Base-by-base conservation (phyloP, 2,329 filamentous ascomycete species). In the Fusarium siculi region DNA sequence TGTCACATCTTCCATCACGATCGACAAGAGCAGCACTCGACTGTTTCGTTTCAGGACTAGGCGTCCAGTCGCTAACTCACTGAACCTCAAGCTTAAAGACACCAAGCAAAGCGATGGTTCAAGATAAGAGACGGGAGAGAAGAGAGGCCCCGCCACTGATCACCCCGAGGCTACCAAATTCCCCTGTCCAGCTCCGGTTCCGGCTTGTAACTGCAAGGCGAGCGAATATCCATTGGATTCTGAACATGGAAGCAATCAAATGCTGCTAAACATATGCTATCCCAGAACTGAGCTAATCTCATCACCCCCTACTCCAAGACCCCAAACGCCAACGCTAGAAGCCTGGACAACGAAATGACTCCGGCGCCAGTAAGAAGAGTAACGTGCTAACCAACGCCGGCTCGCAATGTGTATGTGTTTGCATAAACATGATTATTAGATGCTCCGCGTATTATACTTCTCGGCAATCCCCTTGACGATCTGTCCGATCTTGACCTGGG, bases 291-390 rank as follows among this genome's bases (percentile, higher is more conserved):
- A 53, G 56, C 57, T 40, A 49, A 55, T 54, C 52, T 58, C 36
- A 40, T 61, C 36, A 53, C 44, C 46, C 34, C 54, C 57, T 63
- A 54, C 53, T 66, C 58, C 66, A 73, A 61, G 53, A 71, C 76
- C 76, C 75, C 54, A 74, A 78, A 77, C 76, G 73, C 76, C 76
- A 70, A 78, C 76, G 76, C 75, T 77, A 70, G 60, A 74, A 75
- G 70, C 53, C 72, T 52, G 57, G 72, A 71, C 47, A 65, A 67
- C 37, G 59, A 75, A 75, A 77, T 70, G 63, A 76, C 59, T 68
- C 69, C 56, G 69, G 66, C 67, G 63, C 69, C 68, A 68, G 65
- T 70, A 68, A 59, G 63, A 74, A 75, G 57, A 59, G 67, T 37
- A 52, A 69, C 57, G 54, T 69, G 54, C 63, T 66, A 70, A 73